Conservation (phyloP, 192 early-diverging fungal species). For the Jimgerdemannia lactiflua region DNA sequence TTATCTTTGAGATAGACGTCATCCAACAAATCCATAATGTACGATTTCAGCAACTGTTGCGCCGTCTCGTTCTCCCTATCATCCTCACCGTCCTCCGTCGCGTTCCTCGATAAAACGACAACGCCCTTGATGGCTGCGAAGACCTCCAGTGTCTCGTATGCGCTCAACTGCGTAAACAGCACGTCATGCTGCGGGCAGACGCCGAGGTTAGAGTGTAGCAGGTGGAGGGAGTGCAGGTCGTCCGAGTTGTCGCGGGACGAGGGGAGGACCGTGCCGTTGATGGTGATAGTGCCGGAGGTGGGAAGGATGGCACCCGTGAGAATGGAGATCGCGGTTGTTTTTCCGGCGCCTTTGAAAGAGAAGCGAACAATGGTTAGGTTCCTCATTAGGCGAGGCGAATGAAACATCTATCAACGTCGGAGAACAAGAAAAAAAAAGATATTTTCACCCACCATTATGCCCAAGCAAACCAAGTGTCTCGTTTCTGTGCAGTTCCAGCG, state of each 20-base stretch:
- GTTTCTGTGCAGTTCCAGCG: conserved; percentile 38
- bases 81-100: background rate
- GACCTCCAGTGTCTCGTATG: conserved; percentile 65
- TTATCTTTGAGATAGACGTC: conserved; percentile 37
- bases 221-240: conserved; percentile 51
- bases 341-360: conserved; percentile 38
- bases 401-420: background rate
- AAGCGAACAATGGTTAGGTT: background rate
- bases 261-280: conserved; percentile 49
- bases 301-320: conserved; percentile 64
- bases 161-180: conserved; percentile 71
- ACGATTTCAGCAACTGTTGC: conserved; percentile 40
- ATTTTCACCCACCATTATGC: conserved; percentile 47
- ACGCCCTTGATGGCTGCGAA: conserved; percentile 81
- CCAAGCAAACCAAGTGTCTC: conserved; percentile 54
- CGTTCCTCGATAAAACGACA: conserved; percentile 39
- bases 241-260: conserved; percentile 45
- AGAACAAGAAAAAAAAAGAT: background rate
- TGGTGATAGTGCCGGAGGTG: conserved; percentile 49
- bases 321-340: conserved; percentile 35
- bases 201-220: conserved; percentile 20
- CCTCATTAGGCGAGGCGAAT: background rate
- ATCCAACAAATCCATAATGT: conserved; percentile 50
- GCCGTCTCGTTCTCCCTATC: background rate
- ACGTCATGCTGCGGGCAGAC: conserved; percentile 77